Evolutionary conservation across 1,284 basidiomycete species (phyloP), one percentile per base, ranked within the genome.

Genomic region (Anthracocystis panici-leucophaei): DNA sequence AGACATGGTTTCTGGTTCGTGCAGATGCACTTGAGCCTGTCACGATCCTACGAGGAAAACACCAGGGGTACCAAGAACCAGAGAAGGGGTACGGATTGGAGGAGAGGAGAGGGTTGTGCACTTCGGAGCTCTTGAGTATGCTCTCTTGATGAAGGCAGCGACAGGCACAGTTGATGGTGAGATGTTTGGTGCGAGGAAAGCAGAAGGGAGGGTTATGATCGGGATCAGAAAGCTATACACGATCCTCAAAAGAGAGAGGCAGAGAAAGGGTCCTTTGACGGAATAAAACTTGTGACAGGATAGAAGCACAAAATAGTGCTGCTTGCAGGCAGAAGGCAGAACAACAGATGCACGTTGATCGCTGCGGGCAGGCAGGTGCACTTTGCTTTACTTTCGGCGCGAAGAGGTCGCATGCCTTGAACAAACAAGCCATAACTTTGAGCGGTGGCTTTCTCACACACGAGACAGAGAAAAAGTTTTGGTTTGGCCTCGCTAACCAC

Each of bases 71-170:
- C 8, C 18, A 12, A 31, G 18, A 49, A n/a, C 18, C 29, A 31
- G 5, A 27, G 48, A 12, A 18, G 48, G 16, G 18, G 16, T 25
- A 16, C 38, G 31, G 42, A 20, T 29, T 10, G n/a, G 38, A 9
- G 16, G 29, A 23, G 25, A 18, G 33, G n/a, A 44, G 49, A n/a
- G 5, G 35, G 35, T 33, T n/a, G 27, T 57, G 52, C 63, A 51
- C 57, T 65, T 65, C 56, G 48, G 56, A 65, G 62, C 56, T 54
- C 27, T 53, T 58, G 48, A 33, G 10, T 23, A 42, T 33, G 50
- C 56, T 65, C 63, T 59, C 35, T 50, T 38, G 31, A 45, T 58
- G 63, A 65, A 65, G 56, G 40, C 56, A 38, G 42, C 14, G 55
- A 27, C 12, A 42, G 46, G 46, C 10, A 16, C 4, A 23, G 27